phyloP scores from a whole-genome alignment of 2,329 filamentous ascomycete species.

The Paraphoma chrysanthemicola region DNA sequence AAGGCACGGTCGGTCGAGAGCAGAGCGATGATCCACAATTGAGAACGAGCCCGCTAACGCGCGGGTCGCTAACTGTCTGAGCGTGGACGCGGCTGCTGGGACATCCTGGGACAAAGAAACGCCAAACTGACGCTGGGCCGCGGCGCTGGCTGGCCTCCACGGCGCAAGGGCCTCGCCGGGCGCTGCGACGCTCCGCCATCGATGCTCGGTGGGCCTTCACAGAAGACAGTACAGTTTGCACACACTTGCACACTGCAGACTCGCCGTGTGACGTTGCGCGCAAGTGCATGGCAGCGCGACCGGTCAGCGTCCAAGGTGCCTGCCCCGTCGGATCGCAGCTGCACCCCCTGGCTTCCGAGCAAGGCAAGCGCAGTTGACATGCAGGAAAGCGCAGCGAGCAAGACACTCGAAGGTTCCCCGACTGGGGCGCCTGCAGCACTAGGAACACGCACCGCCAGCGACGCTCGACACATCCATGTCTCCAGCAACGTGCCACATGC shows the following conservation, averaged over 20 bases:
- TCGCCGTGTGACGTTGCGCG: neutral
- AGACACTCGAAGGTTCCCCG: neutral
- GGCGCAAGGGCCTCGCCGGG: neutral
- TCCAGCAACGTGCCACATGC: neutral
- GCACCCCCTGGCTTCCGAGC: no score
- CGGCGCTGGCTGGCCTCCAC: neutral
- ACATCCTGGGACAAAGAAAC: constrained; percentile 22
- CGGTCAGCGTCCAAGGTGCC: neutral
- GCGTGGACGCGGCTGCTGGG: constrained; percentile 27
- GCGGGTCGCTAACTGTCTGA: constrained; percentile 19
- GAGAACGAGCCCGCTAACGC: constrained; percentile 18
- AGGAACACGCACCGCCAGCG: neutral
- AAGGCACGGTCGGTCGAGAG: constrained; percentile 1
- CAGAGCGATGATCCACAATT: neutral
- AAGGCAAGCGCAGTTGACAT: neutral
- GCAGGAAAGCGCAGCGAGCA: neutral
- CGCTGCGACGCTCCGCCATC: neutral
- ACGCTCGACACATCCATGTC: neutral
- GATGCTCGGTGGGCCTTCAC: neutral
- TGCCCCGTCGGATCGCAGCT: neutral
- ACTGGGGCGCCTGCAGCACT: neutral
- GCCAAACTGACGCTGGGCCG: neutral
- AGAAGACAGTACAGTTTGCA: no score
- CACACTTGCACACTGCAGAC: neutral
- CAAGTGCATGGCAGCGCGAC: neutral